Evolutionary conservation across 2,329 filamentous ascomycete genomes (phyloP).

Genomic region (Pseudogymnoascus sp.): DNA sequence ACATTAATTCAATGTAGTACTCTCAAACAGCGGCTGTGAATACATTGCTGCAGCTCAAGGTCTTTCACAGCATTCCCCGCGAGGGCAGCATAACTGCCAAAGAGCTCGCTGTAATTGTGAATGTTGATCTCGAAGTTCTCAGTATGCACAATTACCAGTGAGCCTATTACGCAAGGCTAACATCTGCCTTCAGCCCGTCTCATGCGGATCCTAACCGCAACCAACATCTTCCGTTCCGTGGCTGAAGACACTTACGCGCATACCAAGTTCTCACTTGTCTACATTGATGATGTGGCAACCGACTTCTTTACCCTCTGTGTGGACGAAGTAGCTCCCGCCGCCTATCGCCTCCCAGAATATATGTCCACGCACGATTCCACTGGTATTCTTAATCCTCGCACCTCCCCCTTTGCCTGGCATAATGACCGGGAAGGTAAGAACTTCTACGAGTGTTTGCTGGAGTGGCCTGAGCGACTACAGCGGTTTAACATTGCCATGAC

Average conservation of each 20-base stretch:
- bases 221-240: slow-evolving; percentile 24
- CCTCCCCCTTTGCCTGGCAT: slow-evolving; percentile 20
- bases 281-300: slow-evolving; percentile 22
- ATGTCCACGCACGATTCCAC: slow-evolving; percentile 18
- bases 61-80: slow-evolving; percentile 24
- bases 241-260: slow-evolving; percentile 25
- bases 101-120: slow-evolving; percentile 17
- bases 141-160: slow-evolving; percentile 14
- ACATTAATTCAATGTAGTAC: slow-evolving; percentile 11
- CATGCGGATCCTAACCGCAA: slow-evolving; percentile 26
- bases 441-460: slow-evolving; percentile 23
- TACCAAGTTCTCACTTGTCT: slow-evolving; percentile 24
- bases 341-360: slow-evolving; percentile 21
- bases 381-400: slow-evolving; percentile 13
- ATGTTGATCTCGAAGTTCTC: slow-evolving; percentile 21
- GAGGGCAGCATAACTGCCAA: slow-evolving; percentile 22
- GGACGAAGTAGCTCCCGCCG: slow-evolving; percentile 21
- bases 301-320: slow-evolving; percentile 25
- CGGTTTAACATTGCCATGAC: slow-evolving; percentile 21
- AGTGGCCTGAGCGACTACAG: slow-evolving; percentile 19
- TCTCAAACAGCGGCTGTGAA: slow-evolving; percentile 20
- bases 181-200: slow-evolving; percentile 18
- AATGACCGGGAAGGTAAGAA: slow-evolving; percentile 19
- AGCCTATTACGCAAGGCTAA: background rate
- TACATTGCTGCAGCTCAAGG: slow-evolving; percentile 18